phyloP scores from a whole-genome alignment of 176 grass and related monocot species.

The Leersia perrieri region DNA sequence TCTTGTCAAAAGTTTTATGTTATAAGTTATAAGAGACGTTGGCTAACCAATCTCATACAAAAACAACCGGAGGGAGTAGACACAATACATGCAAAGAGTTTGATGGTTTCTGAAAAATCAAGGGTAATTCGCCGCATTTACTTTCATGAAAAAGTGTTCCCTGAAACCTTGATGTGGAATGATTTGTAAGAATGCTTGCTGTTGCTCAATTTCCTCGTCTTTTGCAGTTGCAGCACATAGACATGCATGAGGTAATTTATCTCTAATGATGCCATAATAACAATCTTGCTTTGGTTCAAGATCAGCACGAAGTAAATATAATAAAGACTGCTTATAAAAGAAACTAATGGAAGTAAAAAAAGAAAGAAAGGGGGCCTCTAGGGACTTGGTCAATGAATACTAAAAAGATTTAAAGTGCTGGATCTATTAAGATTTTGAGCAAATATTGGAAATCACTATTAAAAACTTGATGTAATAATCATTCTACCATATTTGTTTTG shows the following conservation, averaged over 20 bases:
- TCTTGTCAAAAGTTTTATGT: constrained; percentile 1
- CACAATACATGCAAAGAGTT: background rate
- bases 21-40: background rate
- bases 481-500: constrained; percentile 26
- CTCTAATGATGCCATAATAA: background rate
- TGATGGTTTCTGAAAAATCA: background rate
- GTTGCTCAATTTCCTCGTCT: background rate
- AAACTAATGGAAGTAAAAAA: background rate
- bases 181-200: background rate
- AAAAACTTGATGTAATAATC: background rate
- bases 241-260: background rate
- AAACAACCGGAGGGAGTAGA: no score
- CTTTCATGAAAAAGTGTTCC: background rate
- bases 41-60: no score
- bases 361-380: background rate
- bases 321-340: background rate
- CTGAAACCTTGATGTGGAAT: background rate
- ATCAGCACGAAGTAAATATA: background rate
- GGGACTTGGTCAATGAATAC: background rate
- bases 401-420: background rate
- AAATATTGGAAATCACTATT: background rate
- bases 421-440: background rate
- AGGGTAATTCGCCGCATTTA: background rate
- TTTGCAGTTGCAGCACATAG: background rate
- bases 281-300: background rate